phyloP scores from a whole-genome alignment of 2,329 filamentous ascomycete species.

The Colletotrichum musae region DNA sequence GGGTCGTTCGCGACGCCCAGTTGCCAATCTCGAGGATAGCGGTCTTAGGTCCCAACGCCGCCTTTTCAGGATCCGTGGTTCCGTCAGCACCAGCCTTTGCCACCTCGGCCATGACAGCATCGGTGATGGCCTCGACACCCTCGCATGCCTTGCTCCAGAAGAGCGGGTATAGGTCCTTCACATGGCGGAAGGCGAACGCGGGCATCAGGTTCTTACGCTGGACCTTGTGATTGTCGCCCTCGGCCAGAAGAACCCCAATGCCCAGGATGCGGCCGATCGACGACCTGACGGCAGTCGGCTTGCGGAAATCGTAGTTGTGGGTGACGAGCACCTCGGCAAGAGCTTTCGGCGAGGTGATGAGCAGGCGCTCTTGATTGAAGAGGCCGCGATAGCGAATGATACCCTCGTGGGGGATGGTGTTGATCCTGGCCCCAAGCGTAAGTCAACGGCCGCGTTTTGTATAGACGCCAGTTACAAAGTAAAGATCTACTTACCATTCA shows the following conservation, averaged over 20 bases:
- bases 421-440: conserved; percentile 61
- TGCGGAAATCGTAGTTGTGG: conserved; percentile 79
- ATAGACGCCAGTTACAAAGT: neutral
- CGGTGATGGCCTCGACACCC: conserved; percentile 73
- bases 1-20: conserved; percentile 78
- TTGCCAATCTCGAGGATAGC: conserved; percentile 65
- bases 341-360: conserved; percentile 74
- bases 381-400: conserved; percentile 76
- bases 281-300: conserved; percentile 68
- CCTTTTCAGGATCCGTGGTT: conserved; percentile 45
- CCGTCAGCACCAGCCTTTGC: conserved; percentile 51
- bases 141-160: conserved; percentile 87
- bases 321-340: conserved; percentile 79
- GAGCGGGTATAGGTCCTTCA: conserved; percentile 86
- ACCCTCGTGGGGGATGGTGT: conserved; percentile 75
- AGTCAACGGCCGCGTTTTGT: conserved; percentile 18
- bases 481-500: conserved; percentile 60
- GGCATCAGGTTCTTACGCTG: conserved; percentile 86
- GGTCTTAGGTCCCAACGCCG: conserved; percentile 45
- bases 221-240: conserved; percentile 91
- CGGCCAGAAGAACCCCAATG: conserved; percentile 81
- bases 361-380: conserved; percentile 74
- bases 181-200: conserved; percentile 87
- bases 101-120: conserved; percentile 47
- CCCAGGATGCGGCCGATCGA: conserved; percentile 77